A percentile compares a stretch with the other conserved stretches of the same genome.
Evolutionary conservation across 75 land plant genomes (phyloP).

Genomic region (Larix kaempferi): DNA sequence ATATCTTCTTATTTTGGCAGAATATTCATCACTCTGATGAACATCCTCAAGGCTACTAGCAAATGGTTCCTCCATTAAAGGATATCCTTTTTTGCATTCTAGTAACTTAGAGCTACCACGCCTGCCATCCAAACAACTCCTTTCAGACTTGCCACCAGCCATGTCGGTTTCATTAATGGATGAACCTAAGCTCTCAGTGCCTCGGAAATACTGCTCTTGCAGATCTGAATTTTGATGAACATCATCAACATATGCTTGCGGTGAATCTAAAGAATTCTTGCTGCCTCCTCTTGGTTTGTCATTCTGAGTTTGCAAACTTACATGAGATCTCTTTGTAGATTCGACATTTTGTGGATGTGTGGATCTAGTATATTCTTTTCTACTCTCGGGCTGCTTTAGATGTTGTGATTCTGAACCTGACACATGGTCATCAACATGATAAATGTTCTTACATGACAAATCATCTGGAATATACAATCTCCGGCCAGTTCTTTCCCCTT

Average conservation of each 20-base stretch:
- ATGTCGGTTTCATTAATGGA: not conserved
- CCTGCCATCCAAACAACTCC: not conserved
- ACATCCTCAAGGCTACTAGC: not conserved
- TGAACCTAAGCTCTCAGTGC: not conserved
- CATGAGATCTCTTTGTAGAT: conserved; percentile 1
- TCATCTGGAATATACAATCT: not conserved
- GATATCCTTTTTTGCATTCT: not conserved
- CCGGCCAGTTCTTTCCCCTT: not conserved
- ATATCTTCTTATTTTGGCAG: not conserved
- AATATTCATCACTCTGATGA: not conserved
- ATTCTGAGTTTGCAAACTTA: not conserved
- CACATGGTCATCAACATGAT: not conserved
- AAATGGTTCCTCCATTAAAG: not conserved
- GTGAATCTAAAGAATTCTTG: not conserved
- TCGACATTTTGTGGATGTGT: not conserved
- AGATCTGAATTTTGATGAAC: not conserved
- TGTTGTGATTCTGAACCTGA: not conserved
- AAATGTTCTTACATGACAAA: not conserved
- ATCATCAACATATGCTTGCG: not conserved
- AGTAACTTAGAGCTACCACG: not conserved
- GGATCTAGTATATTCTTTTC: not conserved
- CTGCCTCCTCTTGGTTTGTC: not conserved
- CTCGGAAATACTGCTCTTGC: not conserved
- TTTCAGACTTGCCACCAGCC: conserved; percentile 5
- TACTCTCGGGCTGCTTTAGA: not conserved